phyloP scores from a whole-genome alignment of 202 grass and related monocot species.

The Alloteropsis angusta region DNA sequence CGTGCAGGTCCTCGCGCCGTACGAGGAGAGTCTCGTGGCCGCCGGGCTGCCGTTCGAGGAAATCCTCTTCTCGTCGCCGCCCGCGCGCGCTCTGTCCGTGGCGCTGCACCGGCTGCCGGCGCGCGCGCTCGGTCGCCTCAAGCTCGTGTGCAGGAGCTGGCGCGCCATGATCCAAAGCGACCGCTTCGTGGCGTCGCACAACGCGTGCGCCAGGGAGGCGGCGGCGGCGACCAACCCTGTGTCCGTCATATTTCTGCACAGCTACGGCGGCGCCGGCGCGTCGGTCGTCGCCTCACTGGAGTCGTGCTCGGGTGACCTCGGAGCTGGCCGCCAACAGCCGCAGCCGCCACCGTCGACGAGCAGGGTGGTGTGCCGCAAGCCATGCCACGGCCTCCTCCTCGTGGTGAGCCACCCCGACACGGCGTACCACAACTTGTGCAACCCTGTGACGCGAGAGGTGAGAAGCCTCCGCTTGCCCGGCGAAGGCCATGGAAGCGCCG shows the following conservation, averaged over 20 bases:
- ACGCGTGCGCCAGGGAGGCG: background rate
- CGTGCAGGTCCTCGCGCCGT: background rate
- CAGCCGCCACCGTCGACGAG: background rate
- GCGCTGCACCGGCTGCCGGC: background rate
- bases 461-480: background rate
- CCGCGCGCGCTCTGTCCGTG: background rate
- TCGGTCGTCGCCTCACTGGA: background rate
- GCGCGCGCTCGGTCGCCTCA: background rate
- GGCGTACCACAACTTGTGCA: background rate
- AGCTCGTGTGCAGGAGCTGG: background rate
- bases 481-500: background rate
- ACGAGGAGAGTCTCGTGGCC: background rate
- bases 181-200: background rate
- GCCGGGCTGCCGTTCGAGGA: background rate
- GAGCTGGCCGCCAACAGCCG: background rate
- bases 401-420: background rate
- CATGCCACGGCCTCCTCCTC: constrained; percentile 1
- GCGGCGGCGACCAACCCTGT: background rate
- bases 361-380: background rate
- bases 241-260: background rate
- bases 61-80: background rate
- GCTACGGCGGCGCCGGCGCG: too few relatives aligned
- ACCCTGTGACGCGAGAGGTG: background rate
- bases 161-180: background rate
- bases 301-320: background rate